Evolutionary conservation across 306 rosid genomes (phyloP).

Genomic region (Rubus parviflorus): DNA sequence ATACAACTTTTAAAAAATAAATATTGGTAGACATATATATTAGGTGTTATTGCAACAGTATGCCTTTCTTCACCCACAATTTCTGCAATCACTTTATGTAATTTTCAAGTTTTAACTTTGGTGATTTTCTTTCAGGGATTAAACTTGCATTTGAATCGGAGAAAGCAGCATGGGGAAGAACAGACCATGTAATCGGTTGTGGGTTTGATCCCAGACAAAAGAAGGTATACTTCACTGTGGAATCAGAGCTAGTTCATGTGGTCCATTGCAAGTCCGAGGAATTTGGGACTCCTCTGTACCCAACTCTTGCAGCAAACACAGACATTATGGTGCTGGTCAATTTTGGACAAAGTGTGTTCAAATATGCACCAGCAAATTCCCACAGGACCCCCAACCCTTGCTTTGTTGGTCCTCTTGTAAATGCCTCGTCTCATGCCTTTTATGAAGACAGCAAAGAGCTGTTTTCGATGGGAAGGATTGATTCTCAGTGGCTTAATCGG

Average conservation of each 20-base stretch:
- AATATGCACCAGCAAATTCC: slow-evolving; percentile 71
- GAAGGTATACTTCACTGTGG: slow-evolving; percentile 83
- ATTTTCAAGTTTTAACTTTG: neutral
- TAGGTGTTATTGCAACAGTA: neutral
- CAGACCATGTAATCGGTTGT: slow-evolving; percentile 75
- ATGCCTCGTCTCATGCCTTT: slow-evolving; percentile 36
- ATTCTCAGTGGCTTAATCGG: slow-evolving; percentile 63
- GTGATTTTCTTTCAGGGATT: slow-evolving; percentile 49
- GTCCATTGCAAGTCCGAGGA: slow-evolving; percentile 72
- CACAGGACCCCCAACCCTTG: slow-evolving; percentile 93
- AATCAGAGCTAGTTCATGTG: slow-evolving; percentile 71
- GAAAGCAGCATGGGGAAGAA: slow-evolving; percentile 65
- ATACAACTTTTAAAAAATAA: neutral
- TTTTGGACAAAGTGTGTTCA: slow-evolving; percentile 79
- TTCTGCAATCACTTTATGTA: neutral
- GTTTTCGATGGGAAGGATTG: slow-evolving; percentile 89
- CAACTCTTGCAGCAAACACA: slow-evolving; percentile 60
- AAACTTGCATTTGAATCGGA: slow-evolving; percentile 64
- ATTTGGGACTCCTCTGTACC: slow-evolving; percentile 65
- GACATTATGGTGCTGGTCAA: slow-evolving; percentile 65
- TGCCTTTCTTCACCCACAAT: neutral
- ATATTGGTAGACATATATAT: neutral
- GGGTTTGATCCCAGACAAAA: slow-evolving; percentile 83
- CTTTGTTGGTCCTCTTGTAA: slow-evolving; percentile 55
- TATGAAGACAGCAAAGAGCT: slow-evolving; percentile 89